phyloP scores from a whole-genome alignment of 306 rosid species.

The Biancaea sappan region DNA sequence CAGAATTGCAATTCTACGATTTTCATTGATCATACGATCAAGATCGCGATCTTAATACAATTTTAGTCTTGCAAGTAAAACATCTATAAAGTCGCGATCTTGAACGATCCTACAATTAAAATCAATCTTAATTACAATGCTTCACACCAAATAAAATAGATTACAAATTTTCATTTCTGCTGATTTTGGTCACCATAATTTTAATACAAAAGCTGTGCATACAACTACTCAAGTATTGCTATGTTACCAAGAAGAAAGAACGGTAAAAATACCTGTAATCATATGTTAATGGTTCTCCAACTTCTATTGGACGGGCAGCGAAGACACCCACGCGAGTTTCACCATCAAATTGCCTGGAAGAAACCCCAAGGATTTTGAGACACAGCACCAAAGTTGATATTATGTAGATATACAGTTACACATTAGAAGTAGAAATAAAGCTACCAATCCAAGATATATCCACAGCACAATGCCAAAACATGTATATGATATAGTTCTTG shows the following conservation, averaged over 20 bases:
- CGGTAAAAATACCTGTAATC: slow-evolving; percentile 71
- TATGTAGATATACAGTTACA: neutral
- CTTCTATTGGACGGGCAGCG: slow-evolving; percentile 71
- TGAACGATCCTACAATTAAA: too few species aligned
- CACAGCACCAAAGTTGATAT: neutral
- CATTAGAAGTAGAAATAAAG: slow-evolving; percentile 12
- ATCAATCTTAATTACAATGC: too few species aligned
- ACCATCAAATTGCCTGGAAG: slow-evolving; percentile 88
- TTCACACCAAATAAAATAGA: neutral
- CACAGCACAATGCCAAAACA: neutral
- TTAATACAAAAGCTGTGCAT: neutral
- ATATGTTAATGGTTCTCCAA: slow-evolving; percentile 87
- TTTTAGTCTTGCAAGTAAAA: too few species aligned
- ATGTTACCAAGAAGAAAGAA: neutral
- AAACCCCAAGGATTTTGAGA: slow-evolving; percentile 32
- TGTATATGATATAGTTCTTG: neutral
- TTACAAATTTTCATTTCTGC: neutral
- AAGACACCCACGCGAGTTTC: slow-evolving; percentile 89
- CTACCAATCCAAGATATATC: neutral
- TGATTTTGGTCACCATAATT: neutral
- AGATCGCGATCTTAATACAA: too few species aligned
- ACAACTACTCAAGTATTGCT: neutral
- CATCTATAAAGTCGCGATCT: too few species aligned
- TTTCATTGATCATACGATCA: too few species aligned
- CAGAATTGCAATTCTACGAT: too few species aligned